Percentiles rank a stretch among this genome's conserved stretches.
Evolutionary conservation across 1,284 basidiomycete species (phyloP).

Genomic region (Singerocomus inundabilis): DNA sequence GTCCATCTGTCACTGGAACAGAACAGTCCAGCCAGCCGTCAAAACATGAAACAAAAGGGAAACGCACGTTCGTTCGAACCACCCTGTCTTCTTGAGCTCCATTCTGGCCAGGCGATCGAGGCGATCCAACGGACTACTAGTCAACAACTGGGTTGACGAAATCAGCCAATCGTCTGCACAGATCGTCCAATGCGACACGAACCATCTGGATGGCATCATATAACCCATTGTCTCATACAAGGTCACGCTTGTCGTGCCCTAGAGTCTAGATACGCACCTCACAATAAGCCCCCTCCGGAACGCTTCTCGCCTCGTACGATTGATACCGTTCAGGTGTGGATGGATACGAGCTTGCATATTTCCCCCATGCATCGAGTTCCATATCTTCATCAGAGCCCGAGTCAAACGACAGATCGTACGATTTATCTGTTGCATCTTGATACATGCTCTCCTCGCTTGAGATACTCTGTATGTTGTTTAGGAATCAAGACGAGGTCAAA

Average conservation of each 20-base stretch:
- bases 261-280: slow-evolving; percentile 15
- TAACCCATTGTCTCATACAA: slow-evolving; percentile 17
- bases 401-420: slow-evolving; percentile 16
- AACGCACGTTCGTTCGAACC: slow-evolving; percentile 30
- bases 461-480: slow-evolving; percentile 8
- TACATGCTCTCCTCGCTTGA: slow-evolving; percentile 16
- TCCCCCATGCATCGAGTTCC: slow-evolving; percentile 16
- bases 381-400: slow-evolving; percentile 16
- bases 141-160: slow-evolving; percentile 14
- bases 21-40: neutral
- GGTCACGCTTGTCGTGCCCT: neutral
- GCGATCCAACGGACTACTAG: slow-evolving; percentile 28
- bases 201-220: slow-evolving; percentile 31
- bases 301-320: slow-evolving; percentile 1
- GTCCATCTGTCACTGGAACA: slow-evolving; percentile 28
- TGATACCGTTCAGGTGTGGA: slow-evolving; percentile 6
- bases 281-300: slow-evolving; percentile 2
- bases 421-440: slow-evolving; percentile 1
- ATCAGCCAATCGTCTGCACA: neutral
- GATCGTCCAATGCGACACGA: slow-evolving; percentile 1
- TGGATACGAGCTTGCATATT: slow-evolving; percentile 15
- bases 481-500: neutral
- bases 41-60: neutral
- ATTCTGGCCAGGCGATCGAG: slow-evolving; percentile 28
- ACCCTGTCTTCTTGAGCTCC: slow-evolving; percentile 32